Evolutionary conservation across 257 asterid genomes (phyloP).

Genomic region (Scutellaria galericulata): DNA sequence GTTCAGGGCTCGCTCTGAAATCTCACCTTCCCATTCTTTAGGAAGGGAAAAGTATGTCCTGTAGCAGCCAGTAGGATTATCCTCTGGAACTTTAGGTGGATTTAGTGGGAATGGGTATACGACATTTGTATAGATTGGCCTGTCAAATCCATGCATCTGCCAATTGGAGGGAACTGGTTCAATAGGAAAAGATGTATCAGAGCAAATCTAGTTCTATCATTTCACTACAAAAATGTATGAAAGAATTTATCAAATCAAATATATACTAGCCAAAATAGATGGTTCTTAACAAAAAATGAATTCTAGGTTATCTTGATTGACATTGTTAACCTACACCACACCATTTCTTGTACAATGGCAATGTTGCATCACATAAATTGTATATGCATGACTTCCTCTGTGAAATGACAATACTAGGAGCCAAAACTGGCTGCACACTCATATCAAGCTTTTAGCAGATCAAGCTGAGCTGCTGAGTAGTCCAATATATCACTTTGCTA

Average conservation of each 20-base stretch:
- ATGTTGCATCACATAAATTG: neutral
- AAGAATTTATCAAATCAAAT: neutral
- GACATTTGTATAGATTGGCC: conserved; percentile 84
- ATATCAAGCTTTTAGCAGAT: no score
- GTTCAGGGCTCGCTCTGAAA: conserved; percentile 21
- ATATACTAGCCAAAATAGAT: conserved; percentile 13
- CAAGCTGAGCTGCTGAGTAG: no score
- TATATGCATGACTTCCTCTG: no score
- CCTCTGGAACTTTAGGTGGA: conserved; percentile 96
- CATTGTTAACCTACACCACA: neutral
- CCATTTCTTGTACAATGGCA: neutral
- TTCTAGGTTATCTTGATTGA: neutral
- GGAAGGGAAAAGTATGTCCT: conserved; percentile 81
- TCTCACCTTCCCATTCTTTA: conserved; percentile 92
- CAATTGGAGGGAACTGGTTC: conserved; percentile 96
- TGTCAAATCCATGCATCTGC: conserved; percentile 98
- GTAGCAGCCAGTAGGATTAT: conserved; percentile 98
- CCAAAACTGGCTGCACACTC: no score
- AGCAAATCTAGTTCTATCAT: conserved; percentile 19
- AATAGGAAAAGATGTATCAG: conserved; percentile 41
- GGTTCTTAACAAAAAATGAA: neutral
- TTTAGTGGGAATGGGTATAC: conserved; percentile 83
- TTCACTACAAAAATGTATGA: conserved; percentile 7
- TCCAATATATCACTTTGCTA: no score
- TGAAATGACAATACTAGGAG: no score